Base-by-base conservation (phyloP, 257 asterid genomes). In the Solanum ahanhuiri region DNA sequence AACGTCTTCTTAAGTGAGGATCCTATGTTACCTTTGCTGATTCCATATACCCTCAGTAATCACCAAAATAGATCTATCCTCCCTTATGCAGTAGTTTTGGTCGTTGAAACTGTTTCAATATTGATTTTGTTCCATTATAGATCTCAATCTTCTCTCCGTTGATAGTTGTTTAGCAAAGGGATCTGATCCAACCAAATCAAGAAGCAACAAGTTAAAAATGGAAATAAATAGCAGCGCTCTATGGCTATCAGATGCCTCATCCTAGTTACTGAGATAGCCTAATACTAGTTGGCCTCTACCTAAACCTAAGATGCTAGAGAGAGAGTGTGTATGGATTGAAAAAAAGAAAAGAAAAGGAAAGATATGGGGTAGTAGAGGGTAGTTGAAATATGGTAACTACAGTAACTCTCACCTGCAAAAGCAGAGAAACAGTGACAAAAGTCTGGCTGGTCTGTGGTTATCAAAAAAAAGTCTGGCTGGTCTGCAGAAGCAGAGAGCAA, bases 1-100 rank as follows among this genome's bases (percentile, higher is more conserved):
- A 93, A 82, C 96, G 88, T 84, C 88, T 92, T 90, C 90, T 94
- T 89, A 91, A 89, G 99, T 97, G 89, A 93, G 92, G 85, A 70
- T 87, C 81, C 71, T 87, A 79, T 87, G 23, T 87, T 85, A 33
- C 23, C 66, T 72, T 67, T 41, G 48, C 87, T 81, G 43, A 30
- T 81, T 51, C 84, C 45, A 48, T 30, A 48, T 48, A 30, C 11
- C 43, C 30, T 81, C 66, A 79, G 66, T 15, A 45, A 45, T 79
- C 66, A 28, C 69, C 67, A 45, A 81, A 48, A 81, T 48, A 48
- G 20, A 48, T 30, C 37, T 48, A 48, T 30, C 67, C 12, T 48
- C 69, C 64, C 37, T 48, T 48, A 3, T 9, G 67, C 69, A 48
- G 28, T 81, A 48, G 84, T 48, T 81, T 48, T 81, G 84, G 84